Conservation (phyloP, 768 basidiomycete species). For the Kwoniella bestiolae region DNA sequence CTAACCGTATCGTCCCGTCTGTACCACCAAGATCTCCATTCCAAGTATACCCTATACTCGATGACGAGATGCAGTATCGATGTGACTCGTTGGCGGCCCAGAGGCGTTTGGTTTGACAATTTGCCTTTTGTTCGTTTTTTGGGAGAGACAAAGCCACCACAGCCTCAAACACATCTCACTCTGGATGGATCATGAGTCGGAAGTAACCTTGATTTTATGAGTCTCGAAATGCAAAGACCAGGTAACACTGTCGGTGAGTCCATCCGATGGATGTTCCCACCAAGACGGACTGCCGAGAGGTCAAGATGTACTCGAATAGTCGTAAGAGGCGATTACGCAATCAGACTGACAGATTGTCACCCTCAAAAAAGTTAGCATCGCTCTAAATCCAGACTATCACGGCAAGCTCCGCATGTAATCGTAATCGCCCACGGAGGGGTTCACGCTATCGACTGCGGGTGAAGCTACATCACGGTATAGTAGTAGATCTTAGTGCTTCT, state of each 20-base stretch:
- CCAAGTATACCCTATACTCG: not conserved
- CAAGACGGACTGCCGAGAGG: not conserved
- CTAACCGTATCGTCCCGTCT: too few relatives aligned
- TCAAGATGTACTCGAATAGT: not conserved
- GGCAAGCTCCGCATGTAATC: not conserved
- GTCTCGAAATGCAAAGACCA: not conserved
- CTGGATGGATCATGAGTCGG: not conserved
- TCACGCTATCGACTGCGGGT: constrained; percentile 3
- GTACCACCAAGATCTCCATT: too few relatives aligned
- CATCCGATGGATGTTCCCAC: too few relatives aligned
- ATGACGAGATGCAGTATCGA: not conserved
- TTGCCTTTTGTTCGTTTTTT: not conserved
- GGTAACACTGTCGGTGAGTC: too few relatives aligned
- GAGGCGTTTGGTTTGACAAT: not conserved
- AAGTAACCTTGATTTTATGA: not conserved
- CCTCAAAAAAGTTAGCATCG: not conserved
- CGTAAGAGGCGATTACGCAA: constrained; percentile 3
- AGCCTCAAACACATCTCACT: not conserved
- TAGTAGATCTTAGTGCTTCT: too few relatives aligned
- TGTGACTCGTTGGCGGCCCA: not conserved
- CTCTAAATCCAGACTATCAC: not conserved
- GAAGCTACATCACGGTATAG: not conserved
- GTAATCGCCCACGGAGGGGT: not conserved
- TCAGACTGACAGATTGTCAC: not conserved
- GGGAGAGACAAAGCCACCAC: not conserved